A percentile compares a stretch with the other conserved stretches of the same genome.
Evolutionary conservation across 352 stramenopile genomes (phyloP).

Genomic region (Phytophthora multivora): DNA sequence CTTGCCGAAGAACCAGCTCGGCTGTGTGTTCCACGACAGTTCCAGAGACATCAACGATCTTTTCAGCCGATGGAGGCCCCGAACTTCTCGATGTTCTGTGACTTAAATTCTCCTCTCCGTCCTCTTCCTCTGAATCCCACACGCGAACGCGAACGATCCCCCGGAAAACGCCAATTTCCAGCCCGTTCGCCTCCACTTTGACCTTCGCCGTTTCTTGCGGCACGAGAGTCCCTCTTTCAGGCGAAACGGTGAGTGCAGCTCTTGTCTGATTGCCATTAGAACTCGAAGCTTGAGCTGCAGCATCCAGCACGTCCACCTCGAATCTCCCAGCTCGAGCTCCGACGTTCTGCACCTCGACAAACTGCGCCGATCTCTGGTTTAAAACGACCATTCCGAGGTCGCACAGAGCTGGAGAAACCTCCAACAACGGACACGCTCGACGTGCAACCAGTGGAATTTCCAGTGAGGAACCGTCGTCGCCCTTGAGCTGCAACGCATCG

Average conservation of each 20-base stretch:
- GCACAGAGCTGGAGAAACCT: slow-evolving; percentile 55
- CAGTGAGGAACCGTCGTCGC: slow-evolving; percentile 60
- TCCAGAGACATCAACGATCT: slow-evolving; percentile 82
- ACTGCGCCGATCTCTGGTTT: slow-evolving; percentile 52
- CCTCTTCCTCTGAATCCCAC: slow-evolving; percentile 35
- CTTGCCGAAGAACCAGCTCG: slow-evolving; percentile 68
- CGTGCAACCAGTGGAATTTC: slow-evolving; percentile 69
- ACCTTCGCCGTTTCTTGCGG: slow-evolving; percentile 44
- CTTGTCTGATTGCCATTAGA: not conserved
- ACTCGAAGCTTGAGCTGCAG: not conserved
- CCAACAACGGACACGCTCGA: slow-evolving; percentile 56
- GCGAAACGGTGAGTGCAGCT: slow-evolving; percentile 35
- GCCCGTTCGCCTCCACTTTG: slow-evolving; percentile 51
- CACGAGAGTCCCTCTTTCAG: slow-evolving; percentile 33
- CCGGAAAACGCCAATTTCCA: slow-evolving; percentile 47
- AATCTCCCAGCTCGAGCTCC: slow-evolving; percentile 50
- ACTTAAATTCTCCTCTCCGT: slow-evolving; percentile 11
- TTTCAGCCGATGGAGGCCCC: slow-evolving; percentile 34
- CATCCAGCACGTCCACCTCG: slow-evolving; percentile 54
- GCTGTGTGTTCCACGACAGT: slow-evolving; percentile 87
- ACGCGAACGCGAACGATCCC: slow-evolving; percentile 50
- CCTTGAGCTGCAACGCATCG: slow-evolving; percentile 62
- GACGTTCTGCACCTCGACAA: slow-evolving; percentile 60
- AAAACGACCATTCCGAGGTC: slow-evolving; percentile 75
- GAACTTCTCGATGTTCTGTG: not conserved